Base-by-base conservation (phyloP, 805 yeast genomes). In the Kockiozyma suomiensis region DNA sequence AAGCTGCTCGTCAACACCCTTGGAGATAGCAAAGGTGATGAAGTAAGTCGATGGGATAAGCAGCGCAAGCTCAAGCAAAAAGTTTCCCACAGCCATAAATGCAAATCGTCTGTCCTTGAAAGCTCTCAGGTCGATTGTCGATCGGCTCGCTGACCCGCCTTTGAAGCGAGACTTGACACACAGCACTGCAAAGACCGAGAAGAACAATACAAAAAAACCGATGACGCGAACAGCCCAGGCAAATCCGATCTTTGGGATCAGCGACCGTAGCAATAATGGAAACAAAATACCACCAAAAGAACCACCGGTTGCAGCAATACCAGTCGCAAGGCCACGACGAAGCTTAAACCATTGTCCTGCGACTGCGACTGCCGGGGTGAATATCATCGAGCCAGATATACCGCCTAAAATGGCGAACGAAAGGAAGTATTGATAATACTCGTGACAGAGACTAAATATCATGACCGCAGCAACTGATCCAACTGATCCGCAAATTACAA, bases 271-370 rank as follows among this genome's bases (percentile, higher is more conserved):
- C 69, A 82, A 72, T 37, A 85, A 70, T 0, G 90, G 88, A 68
- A 83, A 81, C 7, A 84, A 68, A 8, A 85, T 76, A 2, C 90
- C 91, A 1, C 90, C 90, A 10, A 84, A 71, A 1, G 87, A 82
- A 0, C 88, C 88, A 1, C 90, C 90, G 10, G 83, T 73, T 57
- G 85, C 82, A 2, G 87, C 85, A 2, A 85, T 64, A 0, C 90
- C 88, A 38, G 84, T 75, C 6, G 86, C 88, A 56, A 78, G 70
- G 0, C 86, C 90, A 59, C 89, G 76, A 58, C 78, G 81, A 25
- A 72, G 74, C 57, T 74, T 70, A 66, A 86, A 87, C 82, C 86
- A 86, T 65, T 87, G 91, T 46, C 85, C 80, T 5, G 84, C 73
- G 12, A 79, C 83, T 1, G 86, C 81, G 1, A 84, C 70, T 25